phyloP scores from a whole-genome alignment of 257 asterid genomes.

The Thymus quinquecostatus region DNA sequence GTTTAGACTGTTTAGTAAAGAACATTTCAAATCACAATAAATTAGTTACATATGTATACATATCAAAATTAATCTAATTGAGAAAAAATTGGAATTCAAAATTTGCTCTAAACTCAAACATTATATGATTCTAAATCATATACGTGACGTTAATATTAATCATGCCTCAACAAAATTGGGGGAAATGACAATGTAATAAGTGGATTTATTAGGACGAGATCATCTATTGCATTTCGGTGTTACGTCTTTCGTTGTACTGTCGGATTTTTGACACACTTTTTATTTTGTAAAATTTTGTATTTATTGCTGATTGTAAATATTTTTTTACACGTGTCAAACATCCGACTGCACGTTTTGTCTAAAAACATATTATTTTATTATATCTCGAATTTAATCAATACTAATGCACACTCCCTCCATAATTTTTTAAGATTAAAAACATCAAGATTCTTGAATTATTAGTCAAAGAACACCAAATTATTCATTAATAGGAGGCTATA shows the following conservation, averaged over 20 bases:
- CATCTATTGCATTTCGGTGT: no score
- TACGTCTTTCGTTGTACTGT: no score
- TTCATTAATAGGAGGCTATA: background rate
- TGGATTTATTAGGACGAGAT: background rate
- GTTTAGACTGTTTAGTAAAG: no score
- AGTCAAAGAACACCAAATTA: background rate
- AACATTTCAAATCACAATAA: no score
- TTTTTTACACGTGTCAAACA: no score
- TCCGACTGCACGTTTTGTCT: no score
- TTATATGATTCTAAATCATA: background rate
- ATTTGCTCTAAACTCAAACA: background rate
- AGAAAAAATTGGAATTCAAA: background rate
- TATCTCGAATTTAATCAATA: background rate
- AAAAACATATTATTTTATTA: background rate
- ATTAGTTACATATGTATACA: no score
- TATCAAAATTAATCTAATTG: no score
- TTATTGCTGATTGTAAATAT: no score
- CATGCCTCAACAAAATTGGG: background rate
- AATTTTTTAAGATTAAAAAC: background rate
- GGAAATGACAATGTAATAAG: background rate
- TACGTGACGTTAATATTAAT: background rate
- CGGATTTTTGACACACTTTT: no score
- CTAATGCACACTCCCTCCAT: background rate
- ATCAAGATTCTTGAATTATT: background rate
- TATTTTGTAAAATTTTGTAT: no score